Base-by-base conservation (phyloP, 2,329 filamentous ascomycete genomes). In the Paraphoma sp. region DNA sequence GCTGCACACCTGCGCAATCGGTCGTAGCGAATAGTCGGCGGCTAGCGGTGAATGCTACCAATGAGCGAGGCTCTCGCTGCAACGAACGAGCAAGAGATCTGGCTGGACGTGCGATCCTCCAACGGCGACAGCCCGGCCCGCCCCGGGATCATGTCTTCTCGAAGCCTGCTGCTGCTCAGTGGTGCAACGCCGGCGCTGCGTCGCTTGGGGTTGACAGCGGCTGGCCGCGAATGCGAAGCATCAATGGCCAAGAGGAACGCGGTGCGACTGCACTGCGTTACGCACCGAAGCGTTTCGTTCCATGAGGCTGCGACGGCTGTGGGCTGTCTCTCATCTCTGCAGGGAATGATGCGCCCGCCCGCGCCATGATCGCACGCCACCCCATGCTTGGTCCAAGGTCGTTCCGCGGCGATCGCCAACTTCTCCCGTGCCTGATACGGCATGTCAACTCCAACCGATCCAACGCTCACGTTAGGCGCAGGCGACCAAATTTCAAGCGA, bases 91-190 rank as follows among this genome's bases (percentile, higher is more conserved):
- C 63, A 62, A 70, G 64, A 67, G 71, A 76, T 74, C 74, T 75
- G 63, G 67, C 69, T 68, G 65, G 68, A 60, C 62, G 53, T 54
- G 53, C 60, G 66, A 69, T 67, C 33, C 23, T 41, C 65, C 63
- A 73, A 75, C 72, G 74, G 70, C 65, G 62, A 73, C 69, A 71
- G 69, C 68, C 72, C 73, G 73, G 74, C 72, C 73, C 74, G 73
- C 72, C 62, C 72, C 73, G 72, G 73, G 65, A 73, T 60, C 63
- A 64, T 66, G 68, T 64, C 23, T 76, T 74, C 71, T 75, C 69
- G 73, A 76, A 76, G 70, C 65, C 66, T 67, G 64, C 60, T 62
- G 23, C 23, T 68, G 59, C 65, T 60, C 54, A 54, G 64, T 68
- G 63, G 69, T 65, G 65, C 64, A 60, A 62, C 63, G 53, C 62